Percentiles rank a stretch among this genome's conserved stretches.
These are phyloP conservation scores for Cutaneotrichosporon cutaneum DNA, from an alignment of 1,284 basidiomycete species.

Conservation along the genomic window DNA sequence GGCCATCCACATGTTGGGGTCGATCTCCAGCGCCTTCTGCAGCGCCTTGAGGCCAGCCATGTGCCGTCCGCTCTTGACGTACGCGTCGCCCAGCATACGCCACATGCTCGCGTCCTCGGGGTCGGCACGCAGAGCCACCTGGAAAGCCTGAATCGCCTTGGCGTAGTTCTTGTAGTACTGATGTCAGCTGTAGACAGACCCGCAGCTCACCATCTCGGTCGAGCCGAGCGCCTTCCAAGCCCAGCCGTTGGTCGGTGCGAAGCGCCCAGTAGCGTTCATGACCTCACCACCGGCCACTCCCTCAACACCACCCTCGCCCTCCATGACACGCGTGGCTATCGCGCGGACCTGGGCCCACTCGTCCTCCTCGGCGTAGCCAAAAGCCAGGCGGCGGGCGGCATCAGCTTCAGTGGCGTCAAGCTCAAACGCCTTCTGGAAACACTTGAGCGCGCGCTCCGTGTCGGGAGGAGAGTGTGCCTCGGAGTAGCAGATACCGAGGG, in stretches of 20 bases:
- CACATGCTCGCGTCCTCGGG: slow-evolving; percentile 75
- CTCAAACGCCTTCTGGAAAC: slow-evolving; percentile 98
- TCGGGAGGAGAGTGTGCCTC: slow-evolving; percentile 72
- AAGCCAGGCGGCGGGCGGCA: slow-evolving; percentile 78
- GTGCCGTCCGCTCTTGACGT: slow-evolving; percentile 80
- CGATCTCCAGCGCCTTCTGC: slow-evolving; percentile 67
- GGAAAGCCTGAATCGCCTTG: slow-evolving; percentile 80
- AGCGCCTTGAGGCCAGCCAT: slow-evolving; percentile 88
- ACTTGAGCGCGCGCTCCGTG: slow-evolving; percentile 81
- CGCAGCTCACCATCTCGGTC: slow-evolving; percentile 74
- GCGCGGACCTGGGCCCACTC: slow-evolving; percentile 97
- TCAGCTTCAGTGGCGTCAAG: slow-evolving; percentile 84
- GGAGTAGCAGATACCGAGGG: slow-evolving; percentile 86
- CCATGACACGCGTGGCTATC: slow-evolving; percentile 85
- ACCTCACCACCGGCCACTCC: slow-evolving; percentile 60
- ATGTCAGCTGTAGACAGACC: background rate
- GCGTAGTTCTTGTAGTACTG: slow-evolving; percentile 73
- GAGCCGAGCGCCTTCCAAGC: slow-evolving; percentile 97
- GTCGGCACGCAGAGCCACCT: slow-evolving; percentile 80
- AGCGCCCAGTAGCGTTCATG: slow-evolving; percentile 54
- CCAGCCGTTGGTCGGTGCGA: slow-evolving; percentile 82
- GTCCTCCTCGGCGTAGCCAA: slow-evolving; percentile 85
- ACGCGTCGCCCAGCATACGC: slow-evolving; percentile 90
- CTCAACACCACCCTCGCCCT: slow-evolving; percentile 79
- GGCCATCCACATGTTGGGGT: slow-evolving; percentile 76